Percentiles rank a stretch among this genome's conserved stretches.
Conservation (phyloP, 345 rosid genomes). For the Mercurialis annua region DNA sequence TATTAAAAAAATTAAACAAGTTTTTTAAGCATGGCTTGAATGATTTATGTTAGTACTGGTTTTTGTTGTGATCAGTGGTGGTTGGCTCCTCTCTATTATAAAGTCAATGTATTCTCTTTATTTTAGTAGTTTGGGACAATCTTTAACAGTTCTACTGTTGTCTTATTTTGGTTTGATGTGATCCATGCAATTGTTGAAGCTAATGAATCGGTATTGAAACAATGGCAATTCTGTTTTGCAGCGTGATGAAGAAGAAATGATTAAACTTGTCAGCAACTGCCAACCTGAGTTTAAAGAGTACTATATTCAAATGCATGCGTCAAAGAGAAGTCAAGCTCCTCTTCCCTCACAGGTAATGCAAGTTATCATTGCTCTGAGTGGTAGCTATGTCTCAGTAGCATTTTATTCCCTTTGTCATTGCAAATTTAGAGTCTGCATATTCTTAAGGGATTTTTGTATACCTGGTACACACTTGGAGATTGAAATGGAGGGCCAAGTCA, state of each 20-base stretch:
- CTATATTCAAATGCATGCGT: conserved; percentile 90
- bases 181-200: conserved; percentile 10
- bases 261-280: conserved; percentile 71
- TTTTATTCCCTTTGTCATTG: background rate
- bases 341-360: conserved; percentile 72
- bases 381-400: no score
- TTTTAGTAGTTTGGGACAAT: no score
- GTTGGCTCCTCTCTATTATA: no score
- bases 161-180: background rate
- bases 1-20: no score
- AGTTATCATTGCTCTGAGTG: background rate
- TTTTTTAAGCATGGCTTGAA: no score
- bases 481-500: background rate
- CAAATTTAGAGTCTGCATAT: background rate
- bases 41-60: no score
- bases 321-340: conserved; percentile 92
- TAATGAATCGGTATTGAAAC: conserved; percentile 1
- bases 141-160: no score
- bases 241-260: conserved; percentile 92
- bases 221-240: conserved; percentile 28
- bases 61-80: no score
- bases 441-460: background rate
- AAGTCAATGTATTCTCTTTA: no score
- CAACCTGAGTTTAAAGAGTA: conserved; percentile 77
- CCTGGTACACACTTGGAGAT: no score